These are phyloP conservation scores for Litchi chinensis DNA, from an alignment of 345 rosid genomes.

Conservation along the genomic window DNA sequence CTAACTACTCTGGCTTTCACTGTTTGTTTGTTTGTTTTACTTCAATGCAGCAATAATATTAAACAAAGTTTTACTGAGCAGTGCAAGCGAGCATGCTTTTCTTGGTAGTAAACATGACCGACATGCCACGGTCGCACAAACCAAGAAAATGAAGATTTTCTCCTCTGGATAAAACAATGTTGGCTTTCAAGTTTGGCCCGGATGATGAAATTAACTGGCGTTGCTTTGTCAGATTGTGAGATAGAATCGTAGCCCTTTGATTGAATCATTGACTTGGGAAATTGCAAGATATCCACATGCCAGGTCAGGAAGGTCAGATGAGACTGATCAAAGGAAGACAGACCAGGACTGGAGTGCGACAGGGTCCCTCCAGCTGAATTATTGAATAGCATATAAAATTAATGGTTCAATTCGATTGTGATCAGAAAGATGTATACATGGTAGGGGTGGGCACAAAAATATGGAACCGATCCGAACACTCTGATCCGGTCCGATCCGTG, in stretches of 20 bases:
- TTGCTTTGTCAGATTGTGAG: not conserved
- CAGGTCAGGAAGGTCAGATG: not conserved
- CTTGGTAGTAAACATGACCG: slow-evolving; percentile 14
- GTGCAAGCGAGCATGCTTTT: slow-evolving; percentile 4
- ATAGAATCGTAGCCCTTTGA: not conserved
- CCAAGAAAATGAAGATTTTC: slow-evolving; percentile 2
- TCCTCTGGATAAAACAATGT: not conserved
- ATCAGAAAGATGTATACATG: not conserved
- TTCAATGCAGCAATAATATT: not conserved
- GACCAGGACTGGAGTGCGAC: not conserved
- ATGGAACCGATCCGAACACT: too few relatives aligned
- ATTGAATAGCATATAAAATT: not conserved
- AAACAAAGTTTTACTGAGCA: not conserved
- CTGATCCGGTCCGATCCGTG: too few relatives aligned
- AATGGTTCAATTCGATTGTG: not conserved
- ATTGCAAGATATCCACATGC: not conserved
- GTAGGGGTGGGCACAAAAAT: too few relatives aligned
- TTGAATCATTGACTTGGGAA: not conserved
- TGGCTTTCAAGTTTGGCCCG: not conserved
- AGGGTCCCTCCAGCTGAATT: slow-evolving; percentile 5
- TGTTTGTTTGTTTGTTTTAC: not conserved
- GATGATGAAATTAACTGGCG: not conserved
- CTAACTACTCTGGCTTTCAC: not conserved
- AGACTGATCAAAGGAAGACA: not conserved
- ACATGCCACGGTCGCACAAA: slow-evolving; percentile 3